A percentile compares a stretch with the other conserved stretches of the same genome.
phyloP scores from a whole-genome alignment of 768 basidiomycete genomes.

The Termitomyces sp. region DNA sequence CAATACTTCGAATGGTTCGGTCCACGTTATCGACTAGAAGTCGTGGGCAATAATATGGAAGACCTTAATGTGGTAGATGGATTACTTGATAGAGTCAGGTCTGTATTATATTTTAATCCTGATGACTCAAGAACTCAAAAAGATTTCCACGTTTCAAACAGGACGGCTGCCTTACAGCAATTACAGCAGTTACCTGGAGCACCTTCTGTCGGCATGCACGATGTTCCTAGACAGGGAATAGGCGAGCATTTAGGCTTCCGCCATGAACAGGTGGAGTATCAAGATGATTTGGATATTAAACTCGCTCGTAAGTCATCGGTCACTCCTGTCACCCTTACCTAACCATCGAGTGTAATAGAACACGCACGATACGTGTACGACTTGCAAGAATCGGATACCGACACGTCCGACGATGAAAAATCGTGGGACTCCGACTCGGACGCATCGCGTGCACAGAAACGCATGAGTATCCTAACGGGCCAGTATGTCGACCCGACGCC shows the following conservation, averaged over 20 bases:
- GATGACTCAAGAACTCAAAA: not conserved
- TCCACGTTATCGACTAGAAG: conserved; percentile 89
- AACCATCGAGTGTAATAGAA: conserved; percentile 32
- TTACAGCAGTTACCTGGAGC: conserved; percentile 49
- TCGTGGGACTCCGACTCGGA: conserved; percentile 39
- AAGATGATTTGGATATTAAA: conserved; percentile 62
- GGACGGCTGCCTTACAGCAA: conserved; percentile 35
- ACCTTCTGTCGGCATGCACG: conserved; percentile 84
- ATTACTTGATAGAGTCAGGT: conserved; percentile 78
- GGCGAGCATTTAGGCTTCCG: conserved; percentile 57
- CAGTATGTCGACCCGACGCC: conserved; percentile 50
- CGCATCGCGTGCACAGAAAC: conserved; percentile 38
- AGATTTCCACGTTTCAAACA: conserved; percentile 7
- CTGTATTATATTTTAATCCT: conserved; percentile 18
- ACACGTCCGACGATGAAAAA: conserved; percentile 43
- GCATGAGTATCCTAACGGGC: conserved; percentile 67
- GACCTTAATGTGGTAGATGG: conserved; percentile 82
- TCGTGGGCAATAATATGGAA: conserved; percentile 90
- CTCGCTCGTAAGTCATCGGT: conserved; percentile 57
- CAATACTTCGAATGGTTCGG: conserved; percentile 98
- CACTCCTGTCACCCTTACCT: not conserved
- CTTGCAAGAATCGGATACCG: conserved; percentile 46
- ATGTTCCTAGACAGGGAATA: conserved; percentile 70
- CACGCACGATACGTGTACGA: conserved; percentile 63
- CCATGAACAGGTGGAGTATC: conserved; percentile 39